Conservation (phyloP, 1,139 yeast genomes). For the Suhomyces kunorum region DNA sequence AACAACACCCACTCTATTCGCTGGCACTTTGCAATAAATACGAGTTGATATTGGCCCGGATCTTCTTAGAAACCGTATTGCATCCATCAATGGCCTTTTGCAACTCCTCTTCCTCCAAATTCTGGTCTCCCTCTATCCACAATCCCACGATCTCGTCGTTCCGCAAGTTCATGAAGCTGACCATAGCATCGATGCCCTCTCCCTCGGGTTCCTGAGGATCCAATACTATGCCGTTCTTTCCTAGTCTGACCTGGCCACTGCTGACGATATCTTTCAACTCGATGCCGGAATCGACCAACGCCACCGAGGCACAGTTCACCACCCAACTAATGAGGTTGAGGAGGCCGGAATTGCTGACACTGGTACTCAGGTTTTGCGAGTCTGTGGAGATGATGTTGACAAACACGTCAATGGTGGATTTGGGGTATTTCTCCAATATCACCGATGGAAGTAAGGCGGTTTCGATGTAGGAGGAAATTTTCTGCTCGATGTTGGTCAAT, state of each 20-base stretch:
- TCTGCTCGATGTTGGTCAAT: slow-evolving; percentile 51
- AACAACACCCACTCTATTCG: too few species aligned
- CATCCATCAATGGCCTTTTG: slow-evolving; percentile 42
- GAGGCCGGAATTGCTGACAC: slow-evolving; percentile 34
- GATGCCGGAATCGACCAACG: slow-evolving; percentile 81
- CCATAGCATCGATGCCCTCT: slow-evolving; percentile 40
- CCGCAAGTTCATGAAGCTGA: slow-evolving; percentile 54
- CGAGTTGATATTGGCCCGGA: slow-evolving; percentile 51
- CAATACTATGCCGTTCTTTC: slow-evolving; percentile 18
- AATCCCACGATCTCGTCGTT: slow-evolving; percentile 57
- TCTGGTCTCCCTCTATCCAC: slow-evolving; percentile 50
- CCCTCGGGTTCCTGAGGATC: slow-evolving; percentile 24
- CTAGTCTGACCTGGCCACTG: slow-evolving; percentile 55
- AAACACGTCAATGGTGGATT: slow-evolving; percentile 80
- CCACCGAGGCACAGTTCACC: slow-evolving; percentile 65
- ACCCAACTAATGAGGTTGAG: slow-evolving; percentile 47
- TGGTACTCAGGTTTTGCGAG: slow-evolving; percentile 11
- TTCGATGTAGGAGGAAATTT: slow-evolving; percentile 54
- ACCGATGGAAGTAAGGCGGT: slow-evolving; percentile 64
- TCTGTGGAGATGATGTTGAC: slow-evolving; percentile 61
- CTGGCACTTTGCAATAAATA: slow-evolving; percentile 21
- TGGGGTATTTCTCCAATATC: slow-evolving; percentile 75
- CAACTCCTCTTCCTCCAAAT: slow-evolving; percentile 29
- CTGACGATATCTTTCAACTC: slow-evolving; percentile 78
- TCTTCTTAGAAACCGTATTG: slow-evolving; percentile 39